A percentile compares a stretch with the other conserved stretches of the same genome.
Evolutionary conservation across 208 protist species (phyloP).

Genomic region (Acanthamoeba triangularis): DNA sequence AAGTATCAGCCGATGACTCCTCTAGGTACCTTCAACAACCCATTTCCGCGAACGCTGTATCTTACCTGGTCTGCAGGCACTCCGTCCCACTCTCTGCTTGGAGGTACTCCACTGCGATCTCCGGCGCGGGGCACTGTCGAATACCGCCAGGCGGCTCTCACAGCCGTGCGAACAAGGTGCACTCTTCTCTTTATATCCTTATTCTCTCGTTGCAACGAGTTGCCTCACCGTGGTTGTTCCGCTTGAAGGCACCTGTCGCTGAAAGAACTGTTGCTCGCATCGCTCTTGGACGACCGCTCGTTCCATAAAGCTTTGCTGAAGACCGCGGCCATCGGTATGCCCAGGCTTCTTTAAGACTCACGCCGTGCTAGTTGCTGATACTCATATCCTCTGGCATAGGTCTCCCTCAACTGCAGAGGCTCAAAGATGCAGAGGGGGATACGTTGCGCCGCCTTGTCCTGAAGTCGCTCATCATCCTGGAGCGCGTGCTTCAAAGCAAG

Average conservation of each 20-base stretch:
- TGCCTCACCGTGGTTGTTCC: not conserved
- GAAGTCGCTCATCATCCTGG: slow-evolving; percentile 24
- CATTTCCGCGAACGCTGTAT: not conserved
- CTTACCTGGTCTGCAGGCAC: not conserved
- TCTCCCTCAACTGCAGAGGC: not conserved
- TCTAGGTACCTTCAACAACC: not conserved
- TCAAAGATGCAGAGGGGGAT: not conserved
- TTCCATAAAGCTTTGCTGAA: slow-evolving; percentile 65
- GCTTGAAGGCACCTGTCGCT: not conserved
- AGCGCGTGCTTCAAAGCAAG: slow-evolving; percentile 53
- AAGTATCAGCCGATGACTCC: not conserved
- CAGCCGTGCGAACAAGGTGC: not conserved
- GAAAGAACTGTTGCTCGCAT: slow-evolving; percentile 3
- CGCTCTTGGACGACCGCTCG: slow-evolving; percentile 32
- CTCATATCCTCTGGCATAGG: not conserved
- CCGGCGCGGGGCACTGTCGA: not conserved
- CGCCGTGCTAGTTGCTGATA: too few relatives aligned
- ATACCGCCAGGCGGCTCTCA: not conserved
- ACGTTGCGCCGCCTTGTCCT: slow-evolving; percentile 2
- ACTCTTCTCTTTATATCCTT: too few relatives aligned
- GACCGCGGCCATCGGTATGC: not conserved
- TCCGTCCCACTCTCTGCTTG: not conserved
- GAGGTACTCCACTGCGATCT: not conserved
- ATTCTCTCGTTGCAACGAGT: too few relatives aligned
- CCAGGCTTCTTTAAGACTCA: not conserved